These are phyloP conservation scores for Cryptococcus sp. DNA, from an alignment of 1,284 basidiomycete genomes.

Conservation along the genomic window DNA sequence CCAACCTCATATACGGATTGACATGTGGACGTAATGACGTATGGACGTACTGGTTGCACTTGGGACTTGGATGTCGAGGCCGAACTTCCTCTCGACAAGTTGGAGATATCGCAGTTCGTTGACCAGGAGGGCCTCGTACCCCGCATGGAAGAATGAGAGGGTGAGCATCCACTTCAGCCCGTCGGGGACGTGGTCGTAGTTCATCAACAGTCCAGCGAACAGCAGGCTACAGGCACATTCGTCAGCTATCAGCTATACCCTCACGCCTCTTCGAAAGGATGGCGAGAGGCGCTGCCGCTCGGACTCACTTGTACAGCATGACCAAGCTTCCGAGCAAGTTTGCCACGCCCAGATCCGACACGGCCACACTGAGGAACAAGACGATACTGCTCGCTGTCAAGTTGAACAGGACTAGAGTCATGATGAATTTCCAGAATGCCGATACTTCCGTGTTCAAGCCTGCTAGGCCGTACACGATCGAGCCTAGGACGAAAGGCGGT, in stretches of 20 bases:
- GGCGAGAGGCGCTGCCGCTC: background rate
- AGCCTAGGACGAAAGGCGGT: constrained; percentile 90
- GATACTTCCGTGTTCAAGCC: constrained; percentile 87
- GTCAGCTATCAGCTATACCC: too few relatives aligned
- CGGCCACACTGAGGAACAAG: constrained; percentile 83
- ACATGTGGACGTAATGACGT: background rate
- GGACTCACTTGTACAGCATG: constrained; percentile 93
- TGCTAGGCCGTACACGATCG: constrained; percentile 89
- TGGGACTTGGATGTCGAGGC: constrained; percentile 88
- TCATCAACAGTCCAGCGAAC: constrained; percentile 93
- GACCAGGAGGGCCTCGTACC: constrained; percentile 91
- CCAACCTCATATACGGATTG: background rate
- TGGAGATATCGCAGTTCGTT: constrained; percentile 95
- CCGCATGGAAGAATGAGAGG: constrained; percentile 97
- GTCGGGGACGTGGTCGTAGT: constrained; percentile 77
- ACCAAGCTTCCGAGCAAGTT: constrained; percentile 90
- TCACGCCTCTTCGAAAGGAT: too few relatives aligned
- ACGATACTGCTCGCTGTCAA: constrained; percentile 89
- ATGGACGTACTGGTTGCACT: constrained; percentile 69
- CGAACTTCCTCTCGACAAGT: constrained; percentile 83
- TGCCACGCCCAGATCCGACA: constrained; percentile 81
- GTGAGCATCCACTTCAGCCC: constrained; percentile 83
- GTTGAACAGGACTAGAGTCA: constrained; percentile 92
- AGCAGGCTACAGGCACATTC: constrained; percentile 66
- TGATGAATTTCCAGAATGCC: constrained; percentile 96